These are phyloP conservation scores for Fraxinus velutina DNA, from an alignment of 305 asterid genomes.

Conservation along the genomic window DNA sequence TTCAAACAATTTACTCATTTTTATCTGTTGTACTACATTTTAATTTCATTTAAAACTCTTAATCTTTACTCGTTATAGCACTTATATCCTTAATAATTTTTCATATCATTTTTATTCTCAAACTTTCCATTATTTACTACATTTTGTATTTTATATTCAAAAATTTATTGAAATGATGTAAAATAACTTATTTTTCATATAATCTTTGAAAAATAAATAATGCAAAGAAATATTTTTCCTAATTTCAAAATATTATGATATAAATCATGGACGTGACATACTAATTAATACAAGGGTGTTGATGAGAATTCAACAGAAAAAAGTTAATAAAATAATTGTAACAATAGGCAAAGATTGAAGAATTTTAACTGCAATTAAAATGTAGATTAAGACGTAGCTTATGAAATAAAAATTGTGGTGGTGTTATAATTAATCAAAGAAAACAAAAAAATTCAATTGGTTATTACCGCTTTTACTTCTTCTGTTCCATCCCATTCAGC, in stretches of 20 bases:
- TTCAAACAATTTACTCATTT: no score
- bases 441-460: background rate
- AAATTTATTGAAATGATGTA: no score
- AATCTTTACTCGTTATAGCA: background rate
- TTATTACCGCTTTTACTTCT: background rate
- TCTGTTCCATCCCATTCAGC: background rate
- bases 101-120: background rate
- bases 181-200: no score
- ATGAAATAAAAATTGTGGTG: background rate
- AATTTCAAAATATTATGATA: background rate
- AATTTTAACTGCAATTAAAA: no score
- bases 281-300: no score
- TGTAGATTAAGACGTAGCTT: background rate
- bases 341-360: background rate
- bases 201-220: no score
- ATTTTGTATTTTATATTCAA: background rate
- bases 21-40: no score
- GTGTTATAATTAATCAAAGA: background rate
- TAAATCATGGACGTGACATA: background rate
- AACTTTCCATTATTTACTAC: background rate
- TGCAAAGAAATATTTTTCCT: background rate
- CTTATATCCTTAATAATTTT: background rate
- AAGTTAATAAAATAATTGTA: background rate
- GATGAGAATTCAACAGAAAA: background rate
- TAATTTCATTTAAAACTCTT: no score